Evolutionary conservation across 164 flowering plant species (phyloP), one percentile per base, ranked within the genome.

Genomic region (Magnolia sinica): DNA sequence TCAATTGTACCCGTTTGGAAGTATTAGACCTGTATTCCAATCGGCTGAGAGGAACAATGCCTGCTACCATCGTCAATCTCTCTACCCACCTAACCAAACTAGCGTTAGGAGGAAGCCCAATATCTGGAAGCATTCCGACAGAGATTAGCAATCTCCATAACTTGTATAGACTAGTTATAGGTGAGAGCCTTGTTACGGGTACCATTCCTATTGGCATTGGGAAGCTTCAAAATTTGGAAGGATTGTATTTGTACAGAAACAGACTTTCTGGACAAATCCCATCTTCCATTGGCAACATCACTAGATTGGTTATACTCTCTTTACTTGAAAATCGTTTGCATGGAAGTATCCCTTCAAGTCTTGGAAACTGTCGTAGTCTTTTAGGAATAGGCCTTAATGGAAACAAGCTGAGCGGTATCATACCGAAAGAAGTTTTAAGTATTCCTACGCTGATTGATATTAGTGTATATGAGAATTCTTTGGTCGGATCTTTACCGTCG

Each of bases 61-160:
- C 89, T 1, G 78, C 80, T 4, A 83, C 91, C 10, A 74, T 87
- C 7, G 88, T 85, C 19, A 85, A 88, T 76, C 87, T 90, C 20
- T 87, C 91, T 3, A 82, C 65, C 14, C 61, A 0, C 13, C 82
- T 86, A 14, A 27, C 73, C 1, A 18, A 83, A 2, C 78, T 77
- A 74, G 68, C 86, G 80, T 87, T 82, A 29, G 76, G 61, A 14
- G 23, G 9, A 7, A 88, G 86, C 55, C 50, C 61, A 2, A 76
- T 88, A 5, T 70, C 50, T 18, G 91, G 92, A 0, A 50, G 68
- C 1, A 83, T 89, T 19, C 92, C 92, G 1, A 19, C 8, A 22
- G 73, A 82, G 0, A 80, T 89, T 13, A 81, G 84, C 14, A 64
- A 58, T 24, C 83, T 88, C 11, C 2, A 7, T 8, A 29, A 24